Percentiles rank a stretch among this genome's conserved stretches.
Evolutionary conservation across 169 alveolate genomes (phyloP).

Genomic region (Perkinsus marinus): DNA sequence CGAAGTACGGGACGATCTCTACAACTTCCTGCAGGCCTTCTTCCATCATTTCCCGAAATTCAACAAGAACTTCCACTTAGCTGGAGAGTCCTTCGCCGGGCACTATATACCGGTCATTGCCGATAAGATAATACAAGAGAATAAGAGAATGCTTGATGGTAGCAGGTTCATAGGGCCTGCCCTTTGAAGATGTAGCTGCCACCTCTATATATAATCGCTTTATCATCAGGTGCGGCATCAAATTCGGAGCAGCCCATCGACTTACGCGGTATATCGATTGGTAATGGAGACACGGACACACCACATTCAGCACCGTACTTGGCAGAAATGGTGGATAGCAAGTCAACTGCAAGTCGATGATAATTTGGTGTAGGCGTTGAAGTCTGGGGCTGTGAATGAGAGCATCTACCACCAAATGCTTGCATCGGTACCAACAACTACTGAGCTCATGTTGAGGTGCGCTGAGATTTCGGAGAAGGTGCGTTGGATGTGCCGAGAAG

Average conservation of each 20-base stretch:
- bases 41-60: slow-evolving; percentile 33
- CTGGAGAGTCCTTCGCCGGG: slow-evolving; percentile 74
- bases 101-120: slow-evolving; percentile 12
- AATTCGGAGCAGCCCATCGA: background rate
- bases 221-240: background rate
- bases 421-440: background rate
- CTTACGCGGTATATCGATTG: background rate
- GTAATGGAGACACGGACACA: background rate
- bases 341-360: background rate
- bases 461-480: background rate
- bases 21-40: slow-evolving; percentile 37
- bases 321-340: background rate
- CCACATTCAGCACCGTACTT: background rate
- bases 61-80: slow-evolving; percentile 40
- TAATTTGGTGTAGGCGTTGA: background rate
- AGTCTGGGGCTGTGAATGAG: background rate
- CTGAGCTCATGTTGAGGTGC: background rate
- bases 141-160: background rate
- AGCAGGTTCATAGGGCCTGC: background rate
- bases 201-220: background rate
- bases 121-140: background rate
- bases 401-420: background rate
- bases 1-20: slow-evolving; percentile 10
- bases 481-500: background rate
- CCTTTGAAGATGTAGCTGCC: background rate